Base-by-base conservation (phyloP, 805 yeast species). In the Pachysolen tannophilus region DNA sequence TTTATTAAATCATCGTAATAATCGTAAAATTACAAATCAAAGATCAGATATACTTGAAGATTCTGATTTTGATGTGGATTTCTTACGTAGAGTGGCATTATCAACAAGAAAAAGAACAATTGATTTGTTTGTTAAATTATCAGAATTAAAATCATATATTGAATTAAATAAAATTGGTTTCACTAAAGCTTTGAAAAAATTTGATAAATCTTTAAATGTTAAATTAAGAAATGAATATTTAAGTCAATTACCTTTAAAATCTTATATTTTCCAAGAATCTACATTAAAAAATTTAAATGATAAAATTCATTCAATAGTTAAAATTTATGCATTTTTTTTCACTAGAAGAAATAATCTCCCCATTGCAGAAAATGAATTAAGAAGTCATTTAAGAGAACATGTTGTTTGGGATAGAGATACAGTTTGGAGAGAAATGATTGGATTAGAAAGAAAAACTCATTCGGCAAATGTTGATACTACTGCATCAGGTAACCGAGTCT, bases 351-450 rank as follows among this genome's bases (percentile, higher is more conserved):
- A 58, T 16, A 63, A 59, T 40, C 48, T 60, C 30, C 67, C 65
- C 7, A 38, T 52, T 13, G 65, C 73, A 27, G 63, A 60, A 31
- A 56, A 58, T 26, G 76, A 70, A 34, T 56, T 72, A 37, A 63
- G 66, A 43, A 60, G 72, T 3, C 70, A 70, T 43, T 60, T 90
- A 43, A 69, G 97, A 43, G 98, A 90, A 49, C 94, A 90, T 55
- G 83, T 90, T 24, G 95, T 88, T 14, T 90, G 96, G 94, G 97
- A 90, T 60, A 72, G 98, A 56, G 87, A 87, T 55, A 90, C 97
- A 0, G 97, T 90, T 20, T 90, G 98, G 98, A 79, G 92, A 53
- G 97, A 90, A 56, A 79, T 90, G 81, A 81, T 90, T 53, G 90
- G 92, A 16, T 59, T 88, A 47, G 96, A 88, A 54, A 72, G 95